These are phyloP conservation scores for Alternaria brassicae DNA, from an alignment of 2,329 filamentous ascomycete species.

Conservation along the genomic window DNA sequence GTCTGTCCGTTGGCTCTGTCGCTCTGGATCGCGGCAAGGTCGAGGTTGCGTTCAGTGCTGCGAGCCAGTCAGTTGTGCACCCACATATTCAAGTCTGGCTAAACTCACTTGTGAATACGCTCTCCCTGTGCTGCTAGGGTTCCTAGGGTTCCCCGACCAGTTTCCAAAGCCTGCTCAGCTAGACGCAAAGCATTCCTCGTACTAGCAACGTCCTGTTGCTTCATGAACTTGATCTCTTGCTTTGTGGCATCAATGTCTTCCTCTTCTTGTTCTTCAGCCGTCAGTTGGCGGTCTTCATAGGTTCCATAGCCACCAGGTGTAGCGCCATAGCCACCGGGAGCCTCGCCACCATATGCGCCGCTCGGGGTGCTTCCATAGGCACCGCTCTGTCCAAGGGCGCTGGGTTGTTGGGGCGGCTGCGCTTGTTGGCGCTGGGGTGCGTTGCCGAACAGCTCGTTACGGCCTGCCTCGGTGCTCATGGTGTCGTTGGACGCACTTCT, in stretches of 20 bases:
- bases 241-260: conserved; percentile 76
- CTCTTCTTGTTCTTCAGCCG: conserved; percentile 77
- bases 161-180: conserved; percentile 73
- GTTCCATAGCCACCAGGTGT: conserved; percentile 51
- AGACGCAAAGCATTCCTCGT: conserved; percentile 69
- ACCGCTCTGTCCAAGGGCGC: conserved; percentile 26
- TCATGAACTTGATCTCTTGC: conserved; percentile 75
- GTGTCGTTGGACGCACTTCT: conserved; percentile 53
- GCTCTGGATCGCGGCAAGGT: conserved; percentile 79
- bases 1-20: conserved; percentile 81
- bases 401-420: conserved; percentile 43
- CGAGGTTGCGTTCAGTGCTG: conserved; percentile 73
- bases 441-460: conserved; percentile 70
- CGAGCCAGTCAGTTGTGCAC: conserved; percentile 40
- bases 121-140: conserved; percentile 46
- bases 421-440: conserved; percentile 60
- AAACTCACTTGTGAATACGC: conserved; percentile 42
- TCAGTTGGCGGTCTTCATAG: conserved; percentile 77
- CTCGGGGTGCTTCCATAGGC: conserved; percentile 29
- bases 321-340: conserved; percentile 31
- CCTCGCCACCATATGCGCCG: conserved; percentile 32
- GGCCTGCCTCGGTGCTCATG: conserved; percentile 59
- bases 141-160: conserved; percentile 60
- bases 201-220: conserved; percentile 73
- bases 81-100: not conserved